phyloP scores from a whole-genome alignment of 164 flowering plant genomes.

The Hamamelis virginiana region DNA sequence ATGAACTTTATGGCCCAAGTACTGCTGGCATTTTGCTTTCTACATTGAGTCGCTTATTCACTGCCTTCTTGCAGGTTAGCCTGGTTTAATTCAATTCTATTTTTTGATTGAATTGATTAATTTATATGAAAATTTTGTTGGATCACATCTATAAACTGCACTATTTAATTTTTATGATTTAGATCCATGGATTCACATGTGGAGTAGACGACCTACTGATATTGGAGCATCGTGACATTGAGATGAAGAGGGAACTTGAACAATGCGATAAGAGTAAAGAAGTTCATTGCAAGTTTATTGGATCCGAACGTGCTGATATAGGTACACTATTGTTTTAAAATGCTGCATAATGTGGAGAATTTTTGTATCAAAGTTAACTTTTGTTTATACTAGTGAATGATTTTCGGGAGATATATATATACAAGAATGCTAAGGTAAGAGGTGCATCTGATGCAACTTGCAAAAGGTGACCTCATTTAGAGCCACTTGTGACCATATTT shows the following conservation, averaged over 20 bases:
- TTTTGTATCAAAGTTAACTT: background rate
- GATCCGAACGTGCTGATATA: slow-evolving; percentile 33
- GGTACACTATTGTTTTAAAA: slow-evolving; percentile 36
- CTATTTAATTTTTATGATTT: slow-evolving; percentile 14
- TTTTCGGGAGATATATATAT: too few relatives aligned
- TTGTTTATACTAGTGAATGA: too few relatives aligned
- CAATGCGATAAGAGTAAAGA: slow-evolving; percentile 44
- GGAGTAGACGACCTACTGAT: slow-evolving; percentile 91
- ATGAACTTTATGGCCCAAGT: slow-evolving; percentile 85
- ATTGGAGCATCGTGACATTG: slow-evolving; percentile 34
- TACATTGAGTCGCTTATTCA: slow-evolving; percentile 81
- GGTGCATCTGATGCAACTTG: too few relatives aligned
- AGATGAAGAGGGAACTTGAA: slow-evolving; percentile 53
- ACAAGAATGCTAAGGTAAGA: too few relatives aligned
- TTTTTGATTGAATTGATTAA: background rate
- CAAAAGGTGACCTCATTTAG: too few relatives aligned
- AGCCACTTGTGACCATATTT: too few relatives aligned
- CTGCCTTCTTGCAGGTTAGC: slow-evolving; percentile 75
- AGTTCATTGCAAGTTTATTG: slow-evolving; percentile 59
- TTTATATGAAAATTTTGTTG: background rate
- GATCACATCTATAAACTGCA: slow-evolving; percentile 7
- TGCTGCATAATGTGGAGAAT: background rate
- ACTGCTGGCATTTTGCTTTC: slow-evolving; percentile 84
- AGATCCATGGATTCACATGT: slow-evolving; percentile 97
- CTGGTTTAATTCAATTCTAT: background rate